Base-by-base conservation (phyloP, 2,329 filamentous ascomycete species). In the Verticillium dahliae region DNA sequence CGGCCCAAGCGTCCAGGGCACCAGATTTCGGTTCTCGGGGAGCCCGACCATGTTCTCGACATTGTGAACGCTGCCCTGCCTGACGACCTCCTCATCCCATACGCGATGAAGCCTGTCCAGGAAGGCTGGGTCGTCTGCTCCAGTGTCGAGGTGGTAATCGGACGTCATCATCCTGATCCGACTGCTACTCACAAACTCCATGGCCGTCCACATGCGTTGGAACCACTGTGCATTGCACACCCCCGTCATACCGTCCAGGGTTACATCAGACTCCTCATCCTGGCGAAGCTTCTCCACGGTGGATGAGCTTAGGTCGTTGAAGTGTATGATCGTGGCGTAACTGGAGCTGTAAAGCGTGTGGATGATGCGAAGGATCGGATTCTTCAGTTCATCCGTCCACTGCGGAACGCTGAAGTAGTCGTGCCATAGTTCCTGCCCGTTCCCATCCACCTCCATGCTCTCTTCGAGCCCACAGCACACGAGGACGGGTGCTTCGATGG, bases 401-500 rank as follows among this genome's bases (percentile, higher is more conserved):
- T 60, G 58, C 1, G 58, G 58, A 5, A 60, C 58, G 39, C 58
- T 60, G 58, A 60, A 35, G 10, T 60, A 60, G 58, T 60, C 58
- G 31, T 60, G 58, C 58, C 45, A 60, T 5, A 52, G 4, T 52
- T 52, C 45, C 45, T 52, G 45, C 18, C 45, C 18, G 45, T 27
- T 52, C 7, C 45, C 45, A 52, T 7, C 45, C 22, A 13, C 45
- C 22, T 52, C 45, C 45, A 52, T 52, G 45, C 45, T 52, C 18
- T 52, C 45, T 52, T 52, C 45, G 18, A 52, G 45, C 18, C 45
- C 45, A 52, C n/a, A 52, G 18, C 18, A 52, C 45, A 52, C 18
- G 45, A 6, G 45, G n/a, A 52, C 45, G 18, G 45, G 45, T 18
- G 45, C 45, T 52, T 52, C 45, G 45, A 52, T 52, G 45, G 45